Percentiles rank a stretch among this genome's conserved stretches.
phyloP scores from a whole-genome alignment of 176 grass and related monocot species.

The Thalia dealbata region DNA sequence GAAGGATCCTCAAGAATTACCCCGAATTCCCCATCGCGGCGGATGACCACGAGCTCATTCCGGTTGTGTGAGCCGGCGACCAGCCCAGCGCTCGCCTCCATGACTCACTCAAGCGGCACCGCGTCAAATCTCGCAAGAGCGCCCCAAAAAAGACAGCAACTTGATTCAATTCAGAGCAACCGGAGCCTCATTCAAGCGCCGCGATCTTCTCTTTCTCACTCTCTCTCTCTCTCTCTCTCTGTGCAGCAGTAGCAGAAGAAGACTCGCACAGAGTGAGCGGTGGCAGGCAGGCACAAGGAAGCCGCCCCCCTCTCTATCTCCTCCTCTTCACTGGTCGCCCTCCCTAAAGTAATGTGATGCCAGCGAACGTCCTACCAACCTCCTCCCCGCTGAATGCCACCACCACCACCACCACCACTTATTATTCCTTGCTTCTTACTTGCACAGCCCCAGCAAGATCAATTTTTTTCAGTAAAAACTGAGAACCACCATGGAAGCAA shows the following conservation, averaged over 20 bases:
- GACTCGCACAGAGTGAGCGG: background rate
- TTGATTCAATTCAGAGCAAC: background rate
- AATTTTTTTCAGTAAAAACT: conserved; percentile 1
- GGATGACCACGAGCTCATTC: conserved; percentile 92
- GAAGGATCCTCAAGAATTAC: conserved; percentile 31
- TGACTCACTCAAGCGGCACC: background rate
- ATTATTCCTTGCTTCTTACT: conserved; percentile 10
- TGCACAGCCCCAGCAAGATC: background rate
- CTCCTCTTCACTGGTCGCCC: background rate
- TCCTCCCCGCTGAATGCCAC: background rate
- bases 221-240: no score
- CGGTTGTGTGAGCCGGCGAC: conserved; percentile 88
- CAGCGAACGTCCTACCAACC: background rate
- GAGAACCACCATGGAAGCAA: background rate
- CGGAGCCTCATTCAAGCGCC: background rate
- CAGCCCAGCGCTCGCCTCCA: conserved; percentile 87
- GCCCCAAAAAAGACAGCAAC: background rate
- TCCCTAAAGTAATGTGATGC: conserved; percentile 6
- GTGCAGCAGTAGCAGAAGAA: background rate
- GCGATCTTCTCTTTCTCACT: background rate
- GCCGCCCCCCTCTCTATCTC: background rate
- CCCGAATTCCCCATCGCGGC: conserved; percentile 75
- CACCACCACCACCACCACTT: background rate
- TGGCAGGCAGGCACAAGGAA: no score
- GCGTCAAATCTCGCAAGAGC: background rate